Percentiles rank a stretch among this genome's conserved stretches.
phyloP scores from a whole-genome alignment of 2,329 filamentous ascomycete genomes.

The Neofusicoccum parvum region DNA sequence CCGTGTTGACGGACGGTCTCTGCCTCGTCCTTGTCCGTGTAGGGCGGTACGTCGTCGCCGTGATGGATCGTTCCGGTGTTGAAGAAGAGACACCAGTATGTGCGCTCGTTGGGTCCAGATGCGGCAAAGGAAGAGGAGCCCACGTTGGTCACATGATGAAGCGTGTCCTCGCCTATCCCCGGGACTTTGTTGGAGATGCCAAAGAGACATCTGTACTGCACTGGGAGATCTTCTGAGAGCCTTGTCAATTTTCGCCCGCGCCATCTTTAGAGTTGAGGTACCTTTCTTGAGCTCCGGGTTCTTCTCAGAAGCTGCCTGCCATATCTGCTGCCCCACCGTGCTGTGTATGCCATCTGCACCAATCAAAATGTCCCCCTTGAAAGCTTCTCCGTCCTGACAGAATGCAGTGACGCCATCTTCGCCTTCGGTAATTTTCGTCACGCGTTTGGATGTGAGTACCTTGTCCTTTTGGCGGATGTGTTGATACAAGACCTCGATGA shows the following conservation, averaged over 20 bases:
- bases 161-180: not conserved
- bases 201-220: not conserved
- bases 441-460: constrained; percentile 22
- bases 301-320: not conserved
- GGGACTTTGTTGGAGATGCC: not conserved
- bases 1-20: not conserved
- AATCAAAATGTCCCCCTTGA: constrained; percentile 8
- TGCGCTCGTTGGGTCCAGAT: not conserved
- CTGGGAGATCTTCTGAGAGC: not conserved
- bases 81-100: constrained; percentile 1
- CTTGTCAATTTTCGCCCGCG: not conserved
- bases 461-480: constrained; percentile 28
- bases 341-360: constrained; percentile 20
- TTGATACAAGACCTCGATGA: constrained; percentile 27
- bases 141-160: not conserved
- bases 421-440: not conserved
- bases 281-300: not conserved
- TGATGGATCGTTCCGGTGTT: not conserved
- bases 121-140: not conserved
- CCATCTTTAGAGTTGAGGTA: not conserved
- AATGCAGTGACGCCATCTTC: not conserved
- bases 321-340: not conserved
- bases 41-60: not conserved
- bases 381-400: constrained; percentile 7
- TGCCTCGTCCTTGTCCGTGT: not conserved